Evolutionary conservation across 257 asterid genomes (phyloP).

Genomic region (Coffea eugenioides): DNA sequence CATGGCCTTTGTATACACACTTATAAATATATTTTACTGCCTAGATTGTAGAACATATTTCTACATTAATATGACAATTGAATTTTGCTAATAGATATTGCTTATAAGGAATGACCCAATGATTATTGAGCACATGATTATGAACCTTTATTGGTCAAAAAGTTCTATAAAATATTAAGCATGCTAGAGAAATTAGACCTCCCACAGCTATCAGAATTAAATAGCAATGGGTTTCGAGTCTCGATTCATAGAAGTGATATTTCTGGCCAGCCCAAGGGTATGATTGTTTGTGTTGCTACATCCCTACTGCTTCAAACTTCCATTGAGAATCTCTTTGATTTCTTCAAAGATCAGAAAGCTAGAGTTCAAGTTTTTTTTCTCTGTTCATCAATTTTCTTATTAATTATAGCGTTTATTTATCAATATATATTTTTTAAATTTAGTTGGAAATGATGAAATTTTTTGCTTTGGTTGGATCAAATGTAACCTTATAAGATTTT

Average conservation of each 20-base stretch:
- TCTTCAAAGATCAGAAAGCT: slow-evolving; percentile 53
- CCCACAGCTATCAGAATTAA: slow-evolving; percentile 31
- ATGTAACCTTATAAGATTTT: too few species aligned
- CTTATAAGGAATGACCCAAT: too few species aligned
- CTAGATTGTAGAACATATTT: too few species aligned
- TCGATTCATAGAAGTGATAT: slow-evolving; percentile 35
- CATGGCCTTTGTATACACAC: too few species aligned
- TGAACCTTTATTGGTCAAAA: slow-evolving; percentile 36
- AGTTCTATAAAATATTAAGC: slow-evolving; percentile 45
- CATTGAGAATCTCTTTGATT: slow-evolving; percentile 40
- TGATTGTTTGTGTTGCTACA: slow-evolving; percentile 50
- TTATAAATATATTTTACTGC: too few species aligned
- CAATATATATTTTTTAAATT: too few species aligned
- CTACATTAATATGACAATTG: too few species aligned
- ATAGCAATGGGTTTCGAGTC: slow-evolving; percentile 45
- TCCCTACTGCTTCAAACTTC: slow-evolving; percentile 62
- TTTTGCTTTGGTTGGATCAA: too few species aligned
- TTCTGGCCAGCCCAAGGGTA: slow-evolving; percentile 40
- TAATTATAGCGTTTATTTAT: background rate
- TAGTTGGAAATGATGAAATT: too few species aligned
- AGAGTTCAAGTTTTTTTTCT: slow-evolving; percentile 46
- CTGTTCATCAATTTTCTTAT: background rate
- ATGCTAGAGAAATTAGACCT: slow-evolving; percentile 42
- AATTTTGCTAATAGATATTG: too few species aligned
- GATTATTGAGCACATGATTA: too few species aligned